Evolutionary conservation across 1,139 yeast species (phyloP).

Genomic region (Yamadazyma kanchanaburiensis): DNA sequence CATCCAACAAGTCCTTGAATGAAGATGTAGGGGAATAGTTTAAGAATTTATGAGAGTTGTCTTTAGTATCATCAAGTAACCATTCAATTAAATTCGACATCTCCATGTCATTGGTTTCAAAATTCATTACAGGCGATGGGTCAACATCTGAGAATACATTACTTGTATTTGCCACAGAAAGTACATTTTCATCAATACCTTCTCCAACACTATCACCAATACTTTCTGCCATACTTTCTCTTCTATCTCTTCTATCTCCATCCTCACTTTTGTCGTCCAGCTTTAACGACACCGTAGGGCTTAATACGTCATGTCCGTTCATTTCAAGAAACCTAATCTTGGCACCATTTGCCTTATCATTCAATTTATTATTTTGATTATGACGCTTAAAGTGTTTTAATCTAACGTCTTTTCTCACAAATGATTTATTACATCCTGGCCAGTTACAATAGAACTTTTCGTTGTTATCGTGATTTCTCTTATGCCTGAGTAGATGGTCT

Average conservation of each 20-base stretch:
- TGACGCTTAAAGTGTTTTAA: slow-evolving; percentile 33
- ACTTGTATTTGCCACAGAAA: not conserved
- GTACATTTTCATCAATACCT: not conserved
- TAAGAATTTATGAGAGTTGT: slow-evolving; percentile 15
- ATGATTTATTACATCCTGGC: slow-evolving; percentile 31
- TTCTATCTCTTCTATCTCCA: too few species aligned
- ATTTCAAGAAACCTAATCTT: slow-evolving; percentile 7
- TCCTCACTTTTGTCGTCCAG: too few species aligned
- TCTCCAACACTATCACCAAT: not conserved
- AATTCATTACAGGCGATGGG: slow-evolving; percentile 1
- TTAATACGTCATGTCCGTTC: slow-evolving; percentile 7
- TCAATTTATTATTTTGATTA: slow-evolving; percentile 10
- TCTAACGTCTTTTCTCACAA: slow-evolving; percentile 32
- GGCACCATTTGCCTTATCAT: slow-evolving; percentile 1
- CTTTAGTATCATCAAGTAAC: slow-evolving; percentile 8
- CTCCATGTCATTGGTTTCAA: slow-evolving; percentile 3
- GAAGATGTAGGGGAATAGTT: slow-evolving; percentile 20
- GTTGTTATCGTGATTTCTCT: slow-evolving; percentile 33
- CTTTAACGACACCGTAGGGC: too few species aligned
- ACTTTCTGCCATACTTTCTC: not conserved
- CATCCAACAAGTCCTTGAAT: slow-evolving; percentile 29
- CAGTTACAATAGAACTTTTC: slow-evolving; percentile 21
- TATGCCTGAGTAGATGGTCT: slow-evolving; percentile 36
- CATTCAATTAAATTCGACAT: slow-evolving; percentile 7
- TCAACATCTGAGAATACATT: not conserved